Evolutionary conservation across 2,329 filamentous ascomycete species (phyloP).

Genomic region (Neonectria sp.): DNA sequence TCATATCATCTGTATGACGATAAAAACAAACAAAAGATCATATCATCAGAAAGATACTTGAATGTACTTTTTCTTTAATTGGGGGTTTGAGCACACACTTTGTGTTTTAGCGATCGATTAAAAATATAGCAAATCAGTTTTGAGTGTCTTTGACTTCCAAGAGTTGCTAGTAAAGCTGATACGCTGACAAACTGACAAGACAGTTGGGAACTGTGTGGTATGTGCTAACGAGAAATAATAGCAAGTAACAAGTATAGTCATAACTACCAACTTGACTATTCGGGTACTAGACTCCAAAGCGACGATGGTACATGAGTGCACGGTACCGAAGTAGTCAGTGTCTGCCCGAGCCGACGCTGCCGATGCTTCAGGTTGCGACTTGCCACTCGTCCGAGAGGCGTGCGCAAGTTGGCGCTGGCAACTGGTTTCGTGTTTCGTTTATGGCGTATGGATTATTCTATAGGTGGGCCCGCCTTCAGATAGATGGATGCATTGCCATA

Average conservation of each 20-base stretch:
- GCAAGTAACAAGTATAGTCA: neutral
- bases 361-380: neutral
- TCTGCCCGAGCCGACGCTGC: conserved; percentile 1
- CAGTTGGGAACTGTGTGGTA: neutral
- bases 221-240: neutral
- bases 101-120: neutral
- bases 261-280: neutral
- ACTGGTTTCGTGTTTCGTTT: neutral
- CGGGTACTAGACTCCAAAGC: neutral
- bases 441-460: neutral
- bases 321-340: neutral
- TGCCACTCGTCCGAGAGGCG: neutral
- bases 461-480: neutral
- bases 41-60: neutral
- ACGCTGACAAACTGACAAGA: neutral
- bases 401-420: neutral
- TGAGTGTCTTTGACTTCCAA: neutral
- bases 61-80: too few species aligned
- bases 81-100: neutral
- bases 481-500: neutral
- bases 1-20: too few species aligned
- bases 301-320: neutral
- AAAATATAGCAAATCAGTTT: neutral
- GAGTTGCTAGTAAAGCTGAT: too few species aligned
- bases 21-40: too few species aligned